Evolutionary conservation across 257 asterid species (phyloP), one percentile per base, ranked within the genome.

Genomic region (Nicotiana undulata): DNA sequence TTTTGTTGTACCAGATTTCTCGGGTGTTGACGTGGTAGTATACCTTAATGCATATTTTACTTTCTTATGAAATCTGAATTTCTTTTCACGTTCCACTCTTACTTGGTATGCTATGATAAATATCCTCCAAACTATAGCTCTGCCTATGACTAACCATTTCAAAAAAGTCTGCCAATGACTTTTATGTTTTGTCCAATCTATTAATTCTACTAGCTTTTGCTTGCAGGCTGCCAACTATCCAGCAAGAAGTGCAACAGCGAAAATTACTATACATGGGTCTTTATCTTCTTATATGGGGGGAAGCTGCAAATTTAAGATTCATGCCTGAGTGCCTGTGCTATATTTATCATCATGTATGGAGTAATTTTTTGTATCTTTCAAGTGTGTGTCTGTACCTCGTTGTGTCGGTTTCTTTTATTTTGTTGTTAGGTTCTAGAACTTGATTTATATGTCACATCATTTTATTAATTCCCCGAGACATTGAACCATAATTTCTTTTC

Each of bases 221-320:
- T 74, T 80, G 80, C 85, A 95, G 99, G 99, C 86, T 95, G 90
- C 99, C 99, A 12, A 92, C 97, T 26, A 95, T 93, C 88, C 99
- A 95, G 84, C 98, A 93, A 84, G 99, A 95, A 90, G 97, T 93
- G 86, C 97, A 95, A 92, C 99, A 95, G 85, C 84, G 98, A 76
- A 95, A 93, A 90, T 88, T 95, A 84, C 85, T 95, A 31, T 95
- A 95, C 81, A 93, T 93, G 92, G 97, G 99, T 58, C 90, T 95
- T 34, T 95, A 95, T 90, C 99, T 95, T 87, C 97, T 95, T 84
- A 95, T 95, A 37, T 95, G 99, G 99, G 99, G 99, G 58, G 99
- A 95, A 86, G 97, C 98, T 85, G 98, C 99, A 64, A 95, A 95
- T 87, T 88, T 95, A 88, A 89, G 99, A 87, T 95, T 93, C 80